phyloP scores from a whole-genome alignment of 2,329 filamentous ascomycete species.

The Phaeoacremonium minimum region DNA sequence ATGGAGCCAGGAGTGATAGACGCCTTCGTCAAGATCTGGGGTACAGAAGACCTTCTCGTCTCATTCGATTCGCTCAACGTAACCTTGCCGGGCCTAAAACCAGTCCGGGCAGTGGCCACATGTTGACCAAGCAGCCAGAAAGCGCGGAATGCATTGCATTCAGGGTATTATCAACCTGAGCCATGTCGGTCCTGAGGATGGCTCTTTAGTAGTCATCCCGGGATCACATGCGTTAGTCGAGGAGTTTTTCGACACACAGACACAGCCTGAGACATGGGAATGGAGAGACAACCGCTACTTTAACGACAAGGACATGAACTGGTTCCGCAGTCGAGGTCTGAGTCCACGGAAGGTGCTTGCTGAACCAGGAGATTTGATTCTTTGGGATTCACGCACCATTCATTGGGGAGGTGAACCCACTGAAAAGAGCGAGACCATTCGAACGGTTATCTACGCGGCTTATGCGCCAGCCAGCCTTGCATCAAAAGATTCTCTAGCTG shows the following conservation, averaged over 20 bases:
- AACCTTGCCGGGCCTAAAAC: conserved; percentile 29
- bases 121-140: conserved; percentile 32
- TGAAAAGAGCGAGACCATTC: conserved; percentile 24
- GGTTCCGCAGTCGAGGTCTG: conserved; percentile 33
- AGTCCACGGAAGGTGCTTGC: conserved; percentile 30
- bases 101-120: conserved; percentile 36
- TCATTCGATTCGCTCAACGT: conserved; percentile 31
- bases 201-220: conserved; percentile 36
- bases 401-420: conserved; percentile 33
- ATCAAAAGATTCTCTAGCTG: conserved; percentile 20
- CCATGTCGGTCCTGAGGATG: conserved; percentile 35
- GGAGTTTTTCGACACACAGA: conserved; percentile 34
- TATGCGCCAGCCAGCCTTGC: conserved; percentile 30
- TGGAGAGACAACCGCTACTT: conserved; percentile 36
- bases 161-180: conserved; percentile 26
- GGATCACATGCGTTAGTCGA: conserved; percentile 34
- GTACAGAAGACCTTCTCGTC: conserved; percentile 17
- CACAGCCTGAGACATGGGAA: conserved; percentile 22
- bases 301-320: conserved; percentile 32
- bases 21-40: conserved; percentile 35
- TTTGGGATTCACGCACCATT: conserved; percentile 42
- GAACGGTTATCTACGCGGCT: conserved; percentile 29
- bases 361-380: conserved; percentile 35
- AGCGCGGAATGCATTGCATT: conserved; percentile 18
- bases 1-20: conserved; percentile 33